These are phyloP conservation scores for Fusarium tricinctum DNA, from an alignment of 2,329 filamentous ascomycete genomes.

Conservation along the genomic window DNA sequence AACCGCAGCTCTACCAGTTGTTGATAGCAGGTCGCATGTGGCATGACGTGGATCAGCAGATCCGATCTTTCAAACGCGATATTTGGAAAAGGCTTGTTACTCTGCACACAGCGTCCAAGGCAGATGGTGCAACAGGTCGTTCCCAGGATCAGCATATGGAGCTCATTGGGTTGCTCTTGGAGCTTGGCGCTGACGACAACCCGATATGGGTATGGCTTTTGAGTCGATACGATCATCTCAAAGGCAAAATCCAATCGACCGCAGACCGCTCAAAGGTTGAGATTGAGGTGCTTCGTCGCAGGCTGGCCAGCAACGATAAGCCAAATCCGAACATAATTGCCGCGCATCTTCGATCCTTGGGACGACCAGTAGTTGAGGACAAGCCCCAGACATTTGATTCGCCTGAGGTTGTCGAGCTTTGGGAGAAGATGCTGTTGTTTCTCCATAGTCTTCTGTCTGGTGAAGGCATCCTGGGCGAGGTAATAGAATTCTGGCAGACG, in stretches of 20 bases:
- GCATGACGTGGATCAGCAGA: constrained; percentile 90
- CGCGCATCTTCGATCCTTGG: constrained; percentile 80
- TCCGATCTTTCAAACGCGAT: constrained; percentile 88
- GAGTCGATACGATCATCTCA: constrained; percentile 90
- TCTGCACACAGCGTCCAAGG: constrained; percentile 70
- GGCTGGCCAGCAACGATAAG: constrained; percentile 80
- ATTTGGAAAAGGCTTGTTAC: constrained; percentile 86
- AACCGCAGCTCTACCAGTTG: constrained; percentile 87
- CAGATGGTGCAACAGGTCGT: constrained; percentile 63
- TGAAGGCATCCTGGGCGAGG: constrained; percentile 86
- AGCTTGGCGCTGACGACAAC: constrained; percentile 94
- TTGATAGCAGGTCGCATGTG: constrained; percentile 94
- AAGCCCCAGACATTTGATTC: constrained; percentile 79
- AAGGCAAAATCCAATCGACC: constrained; percentile 82
- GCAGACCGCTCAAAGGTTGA: constrained; percentile 92
- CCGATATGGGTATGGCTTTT: constrained; percentile 97
- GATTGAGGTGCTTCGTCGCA: constrained; percentile 89
- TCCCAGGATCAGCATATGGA: constrained; percentile 90
- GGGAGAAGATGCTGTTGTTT: constrained; percentile 88
- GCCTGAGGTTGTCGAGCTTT: constrained; percentile 85
- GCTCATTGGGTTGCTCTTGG: constrained; percentile 88
- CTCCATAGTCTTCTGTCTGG: constrained; percentile 80
- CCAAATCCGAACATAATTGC: constrained; percentile 78
- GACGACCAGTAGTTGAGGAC: constrained; percentile 74
- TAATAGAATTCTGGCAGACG: constrained; percentile 94